Base-by-base conservation (phyloP, 2,329 filamentous ascomycete genomes). In the Arthrobotrys musiformis region DNA sequence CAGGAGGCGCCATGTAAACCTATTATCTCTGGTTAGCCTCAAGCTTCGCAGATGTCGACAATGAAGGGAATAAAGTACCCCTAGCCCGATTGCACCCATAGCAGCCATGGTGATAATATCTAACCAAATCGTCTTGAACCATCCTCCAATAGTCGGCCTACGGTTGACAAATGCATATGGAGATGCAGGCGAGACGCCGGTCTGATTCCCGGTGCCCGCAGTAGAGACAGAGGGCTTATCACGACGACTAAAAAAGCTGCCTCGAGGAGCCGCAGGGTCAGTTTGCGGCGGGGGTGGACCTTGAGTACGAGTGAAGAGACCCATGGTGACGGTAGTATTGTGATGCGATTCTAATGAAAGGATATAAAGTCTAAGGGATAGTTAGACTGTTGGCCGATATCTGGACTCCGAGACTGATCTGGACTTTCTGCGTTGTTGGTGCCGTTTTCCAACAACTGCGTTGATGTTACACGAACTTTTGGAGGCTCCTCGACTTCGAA, bases 31-130 rank as follows among this genome's bases (percentile, higher is more conserved):
- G 33, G n/a, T 63, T 42, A 75, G 44, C 15, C n/a, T 42, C n/a
- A 2, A 17, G n/a, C n/a, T 48, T 11, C 28, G 22, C 46, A 19
- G 13, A 9, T 5, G 30, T 37, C 33, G n/a, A 17, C 17, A 82
- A 79, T 1, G 82, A 63, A 5, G 70, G 13, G 48, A 26, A 52
- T 35, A 1, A 13, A 2, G 35, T 86, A 92, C 90, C 72, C 90
- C 90, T 0, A 92, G 86, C 15, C 90, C 90, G 56, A 92, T 84
- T 11, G 86, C 88, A 8, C 91, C 90, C 86, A 92, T 88, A 24
- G 84, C 82, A 7, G 85, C 84, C 89, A 92, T 92, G 33, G 90
- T 91, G 19, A 91, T 62, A 63, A 92, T 87, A 81, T 92, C 91
- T 11, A 91, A 83, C 86, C 88, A 90, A 3, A 89, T 90, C 7